A percentile compares a stretch with the other conserved stretches of the same genome.
These are phyloP conservation scores for Fusarium duplospermum DNA, from an alignment of 2,329 filamentous ascomycete species.

Conservation along the genomic window DNA sequence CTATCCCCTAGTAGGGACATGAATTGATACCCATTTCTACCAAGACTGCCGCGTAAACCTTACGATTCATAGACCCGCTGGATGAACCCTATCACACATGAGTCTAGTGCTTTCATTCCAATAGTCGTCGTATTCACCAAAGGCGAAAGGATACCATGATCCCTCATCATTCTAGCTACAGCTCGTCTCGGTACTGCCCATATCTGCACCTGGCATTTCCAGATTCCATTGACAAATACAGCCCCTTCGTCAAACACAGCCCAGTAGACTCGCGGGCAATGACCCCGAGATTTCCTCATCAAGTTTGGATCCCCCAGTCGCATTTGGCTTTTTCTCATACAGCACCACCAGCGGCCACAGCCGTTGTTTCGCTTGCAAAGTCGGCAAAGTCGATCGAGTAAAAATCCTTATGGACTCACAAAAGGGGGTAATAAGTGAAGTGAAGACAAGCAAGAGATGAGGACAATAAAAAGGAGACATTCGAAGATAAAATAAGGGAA, in stretches of 20 bases:
- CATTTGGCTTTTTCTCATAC: conserved; percentile 6
- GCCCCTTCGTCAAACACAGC: conserved; percentile 13
- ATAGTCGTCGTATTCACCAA: conserved; percentile 43
- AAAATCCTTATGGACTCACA: conserved; percentile 22
- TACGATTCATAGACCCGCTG: conserved; percentile 22
- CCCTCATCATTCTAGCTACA: conserved; percentile 34
- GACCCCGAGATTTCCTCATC: conserved; percentile 21
- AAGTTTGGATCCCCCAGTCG: conserved; percentile 19
- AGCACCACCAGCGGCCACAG: conserved; percentile 19
- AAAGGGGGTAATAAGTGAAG: conserved; percentile 33
- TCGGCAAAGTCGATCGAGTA: conserved; percentile 12
- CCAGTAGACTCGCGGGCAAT: conserved; percentile 11
- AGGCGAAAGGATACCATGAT: conserved; percentile 24
- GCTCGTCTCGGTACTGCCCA: conserved; percentile 27
- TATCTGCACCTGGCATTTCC: conserved; percentile 31
- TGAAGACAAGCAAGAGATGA: conserved; percentile 39
- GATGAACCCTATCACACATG: neutral
- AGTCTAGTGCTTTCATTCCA: conserved; percentile 37
- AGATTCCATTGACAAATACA: conserved; percentile 23
- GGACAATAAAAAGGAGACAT: conserved; percentile 43
- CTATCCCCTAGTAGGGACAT: conserved; percentile 17
- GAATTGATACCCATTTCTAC: conserved; percentile 30
- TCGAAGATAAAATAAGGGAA: conserved; percentile 41
- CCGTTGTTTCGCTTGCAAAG: conserved; percentile 14
- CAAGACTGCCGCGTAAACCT: conserved; percentile 22